Evolutionary conservation across 352 stramenopile species (phyloP).

Genomic region (Globisporangium canariense): DNA sequence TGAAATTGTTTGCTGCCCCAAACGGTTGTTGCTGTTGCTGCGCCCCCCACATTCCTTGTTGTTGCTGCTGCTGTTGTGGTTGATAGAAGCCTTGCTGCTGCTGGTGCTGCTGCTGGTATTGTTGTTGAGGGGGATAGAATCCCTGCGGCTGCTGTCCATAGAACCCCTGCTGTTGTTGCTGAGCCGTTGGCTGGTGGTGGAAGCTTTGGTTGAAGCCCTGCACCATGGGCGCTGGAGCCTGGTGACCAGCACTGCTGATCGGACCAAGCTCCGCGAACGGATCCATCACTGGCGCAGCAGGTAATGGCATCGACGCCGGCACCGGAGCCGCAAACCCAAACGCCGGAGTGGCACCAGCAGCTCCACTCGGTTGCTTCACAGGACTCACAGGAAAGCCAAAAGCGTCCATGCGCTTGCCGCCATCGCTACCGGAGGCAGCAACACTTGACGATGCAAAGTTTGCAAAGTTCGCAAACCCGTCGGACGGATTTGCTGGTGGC

Average conservation of each 20-base stretch:
- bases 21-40: conserved; percentile 12
- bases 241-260: neutral
- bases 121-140: conserved; percentile 23
- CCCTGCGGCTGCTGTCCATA: conserved; percentile 15
- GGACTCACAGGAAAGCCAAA: conserved; percentile 54
- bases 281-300: conserved; percentile 30
- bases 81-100: conserved; percentile 25
- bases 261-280: conserved; percentile 45
- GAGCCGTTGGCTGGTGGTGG: conserved; percentile 8
- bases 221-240: conserved; percentile 4
- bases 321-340: conserved; percentile 36
- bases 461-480: conserved; percentile 62
- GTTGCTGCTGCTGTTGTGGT: conserved; percentile 20
- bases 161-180: conserved; percentile 17
- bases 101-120: conserved; percentile 12
- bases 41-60: conserved; percentile 36
- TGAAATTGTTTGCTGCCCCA: conserved; percentile 8
- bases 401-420: conserved; percentile 36
- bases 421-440: neutral
- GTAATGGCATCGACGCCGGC: conserved; percentile 5
- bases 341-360: neutral
- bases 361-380: conserved; percentile 33
- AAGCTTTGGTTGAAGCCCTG: conserved; percentile 17
- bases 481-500: conserved; percentile 18
- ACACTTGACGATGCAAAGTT: conserved; percentile 45